Conservation (phyloP, 768 basidiomycete genomes). For the Pisolithus sp. region DNA sequence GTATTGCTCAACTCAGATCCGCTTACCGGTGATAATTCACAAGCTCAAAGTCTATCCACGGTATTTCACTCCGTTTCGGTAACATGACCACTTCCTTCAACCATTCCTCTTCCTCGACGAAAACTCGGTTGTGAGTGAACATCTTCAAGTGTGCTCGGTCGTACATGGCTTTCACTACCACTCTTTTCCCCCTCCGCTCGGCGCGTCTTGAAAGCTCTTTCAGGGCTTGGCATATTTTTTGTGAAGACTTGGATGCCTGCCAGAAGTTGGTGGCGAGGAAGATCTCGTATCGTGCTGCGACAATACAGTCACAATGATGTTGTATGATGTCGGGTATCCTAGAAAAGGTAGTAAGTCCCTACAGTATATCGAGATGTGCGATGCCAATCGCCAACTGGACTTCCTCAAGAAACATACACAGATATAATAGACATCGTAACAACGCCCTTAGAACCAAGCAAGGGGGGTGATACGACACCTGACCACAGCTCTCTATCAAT, state of each 20-base stretch:
- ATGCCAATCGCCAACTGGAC: neutral
- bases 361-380: no score
- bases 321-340: constrained; percentile 70
- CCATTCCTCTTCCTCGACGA: constrained; percentile 43
- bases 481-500: constrained; percentile 50
- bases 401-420: constrained; percentile 27
- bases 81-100: constrained; percentile 39
- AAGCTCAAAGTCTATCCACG: constrained; percentile 54
- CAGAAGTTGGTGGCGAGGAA: constrained; percentile 64
- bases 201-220: constrained; percentile 45
- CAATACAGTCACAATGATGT: constrained; percentile 59
- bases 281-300: constrained; percentile 56
- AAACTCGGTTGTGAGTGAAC: constrained; percentile 36
- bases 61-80: constrained; percentile 50
- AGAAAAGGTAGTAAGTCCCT: constrained; percentile 6
- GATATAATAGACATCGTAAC: constrained; percentile 59
- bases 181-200: constrained; percentile 37
- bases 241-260: constrained; percentile 47
- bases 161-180: constrained; percentile 64
- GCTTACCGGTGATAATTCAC: constrained; percentile 44
- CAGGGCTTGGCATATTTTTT: constrained; percentile 44
- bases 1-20: neutral
- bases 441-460: constrained; percentile 58
- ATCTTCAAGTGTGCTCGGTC: constrained; percentile 61
- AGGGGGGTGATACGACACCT: constrained; percentile 53